phyloP scores from a whole-genome alignment of 2,329 filamentous ascomycete species.

The Scedosporium dehoogii region DNA sequence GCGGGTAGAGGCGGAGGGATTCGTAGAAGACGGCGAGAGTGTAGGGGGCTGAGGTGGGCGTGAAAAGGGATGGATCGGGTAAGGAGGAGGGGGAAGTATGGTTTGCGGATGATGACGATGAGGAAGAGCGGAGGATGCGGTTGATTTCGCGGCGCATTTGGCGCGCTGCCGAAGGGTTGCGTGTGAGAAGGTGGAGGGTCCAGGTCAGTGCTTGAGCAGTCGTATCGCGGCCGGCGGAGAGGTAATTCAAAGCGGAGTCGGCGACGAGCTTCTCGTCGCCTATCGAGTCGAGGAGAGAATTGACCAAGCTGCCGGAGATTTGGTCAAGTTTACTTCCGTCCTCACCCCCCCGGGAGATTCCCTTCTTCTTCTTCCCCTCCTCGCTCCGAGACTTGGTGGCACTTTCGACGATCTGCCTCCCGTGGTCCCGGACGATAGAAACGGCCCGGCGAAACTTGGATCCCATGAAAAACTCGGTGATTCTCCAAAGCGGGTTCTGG shows the following conservation, averaged over 20 bases:
- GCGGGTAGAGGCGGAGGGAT: conserved; percentile 49
- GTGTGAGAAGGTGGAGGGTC: conserved; percentile 51
- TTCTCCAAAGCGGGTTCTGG: conserved; percentile 53
- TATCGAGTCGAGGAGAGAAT: conserved; percentile 48
- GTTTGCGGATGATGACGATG: too few relatives aligned
- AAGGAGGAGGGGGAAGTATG: too few relatives aligned
- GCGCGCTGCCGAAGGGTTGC: conserved; percentile 29
- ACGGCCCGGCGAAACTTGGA: conserved; percentile 38
- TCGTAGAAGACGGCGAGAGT: conserved; percentile 55
- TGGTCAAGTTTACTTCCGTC: conserved; percentile 12
- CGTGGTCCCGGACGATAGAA: conserved; percentile 41
- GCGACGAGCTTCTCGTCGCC: conserved; percentile 45
- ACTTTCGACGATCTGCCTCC: conserved; percentile 44
- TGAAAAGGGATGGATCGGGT: conserved; percentile 21
- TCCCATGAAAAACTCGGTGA: conserved; percentile 47
- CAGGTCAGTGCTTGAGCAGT: conserved; percentile 56
- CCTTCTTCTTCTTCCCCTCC: background rate
- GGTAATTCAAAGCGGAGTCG: conserved; percentile 56
- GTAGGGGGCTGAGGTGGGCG: conserved; percentile 39
- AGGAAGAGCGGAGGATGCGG: conserved; percentile 6
- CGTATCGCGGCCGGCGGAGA: conserved; percentile 55
- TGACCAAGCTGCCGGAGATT: conserved; percentile 46
- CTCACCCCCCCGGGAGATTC: background rate
- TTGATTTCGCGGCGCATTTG: conserved; percentile 33
- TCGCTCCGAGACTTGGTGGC: conserved; percentile 32